Evolutionary conservation across 352 stramenopile species (phyloP).

Genomic region (Phytopythium montanum): DNA sequence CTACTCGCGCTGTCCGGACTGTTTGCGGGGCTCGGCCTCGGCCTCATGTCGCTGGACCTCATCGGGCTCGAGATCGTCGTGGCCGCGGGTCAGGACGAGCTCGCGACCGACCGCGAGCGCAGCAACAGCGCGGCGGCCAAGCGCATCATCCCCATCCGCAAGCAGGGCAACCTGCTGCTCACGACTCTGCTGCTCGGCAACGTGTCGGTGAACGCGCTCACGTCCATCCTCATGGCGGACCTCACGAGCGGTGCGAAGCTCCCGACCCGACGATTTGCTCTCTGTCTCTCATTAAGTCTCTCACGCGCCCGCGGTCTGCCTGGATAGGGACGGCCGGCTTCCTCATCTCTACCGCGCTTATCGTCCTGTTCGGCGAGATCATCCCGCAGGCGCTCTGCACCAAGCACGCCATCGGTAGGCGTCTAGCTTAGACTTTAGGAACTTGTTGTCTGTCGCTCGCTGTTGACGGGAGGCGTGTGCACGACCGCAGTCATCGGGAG

Average conservation of each 20-base stretch:
- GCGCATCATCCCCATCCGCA: conserved; percentile 88
- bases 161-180: conserved; percentile 95
- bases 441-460: not conserved
- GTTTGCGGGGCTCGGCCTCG: conserved; percentile 94
- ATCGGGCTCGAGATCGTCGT: conserved; percentile 97
- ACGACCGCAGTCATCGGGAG: conserved; percentile 46
- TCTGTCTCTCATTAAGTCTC: too few relatives aligned
- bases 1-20: conserved; percentile 86
- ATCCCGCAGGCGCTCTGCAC: conserved; percentile 89
- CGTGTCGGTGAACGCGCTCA: conserved; percentile 94
- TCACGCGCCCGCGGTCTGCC: too few relatives aligned
- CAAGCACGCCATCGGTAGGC: conserved; percentile 70
- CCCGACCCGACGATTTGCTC: not conserved
- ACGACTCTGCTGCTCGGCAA: conserved; percentile 96
- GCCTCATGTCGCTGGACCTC: conserved; percentile 96
- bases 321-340: conserved; percentile 10
- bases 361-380: conserved; percentile 95
- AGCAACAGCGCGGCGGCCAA: conserved; percentile 53
- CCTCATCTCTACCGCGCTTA: conserved; percentile 90
- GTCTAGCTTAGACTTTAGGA: conserved; percentile 4
- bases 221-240: conserved; percentile 93
- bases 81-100: conserved; percentile 82
- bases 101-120: conserved; percentile 62
- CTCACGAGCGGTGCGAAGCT: conserved; percentile 8
- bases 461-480: not conserved